Percentiles rank a stretch among this genome's conserved stretches.
phyloP scores from a whole-genome alignment of 768 basidiomycete genomes.

The Fomitopsis serialis region DNA sequence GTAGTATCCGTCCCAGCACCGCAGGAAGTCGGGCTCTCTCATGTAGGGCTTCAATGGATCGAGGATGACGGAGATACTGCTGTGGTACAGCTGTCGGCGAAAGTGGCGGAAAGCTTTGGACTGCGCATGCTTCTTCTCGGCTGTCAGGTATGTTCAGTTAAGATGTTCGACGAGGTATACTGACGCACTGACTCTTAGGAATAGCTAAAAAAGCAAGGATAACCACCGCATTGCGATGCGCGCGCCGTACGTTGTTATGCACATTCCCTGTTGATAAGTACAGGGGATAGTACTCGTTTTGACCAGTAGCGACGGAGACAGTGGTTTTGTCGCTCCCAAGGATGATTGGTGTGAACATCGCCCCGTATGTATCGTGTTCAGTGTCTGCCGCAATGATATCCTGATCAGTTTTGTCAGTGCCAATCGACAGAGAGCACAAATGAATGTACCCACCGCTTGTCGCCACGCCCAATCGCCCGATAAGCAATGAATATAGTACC shows the following conservation, averaged over 20 bases:
- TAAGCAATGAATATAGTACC: conserved; percentile 19
- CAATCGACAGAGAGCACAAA: background rate
- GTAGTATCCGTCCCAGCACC: conserved; percentile 23
- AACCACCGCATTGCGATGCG: conserved; percentile 13
- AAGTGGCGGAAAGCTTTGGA: conserved; percentile 7
- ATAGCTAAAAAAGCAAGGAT: conserved; percentile 23
- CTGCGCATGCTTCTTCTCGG: conserved; percentile 2
- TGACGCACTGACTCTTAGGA: conserved; percentile 23
- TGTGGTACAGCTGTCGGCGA: conserved; percentile 9
- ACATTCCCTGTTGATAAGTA: conserved; percentile 21
- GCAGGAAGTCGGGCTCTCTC: conserved; percentile 10
- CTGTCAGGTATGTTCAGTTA: background rate
- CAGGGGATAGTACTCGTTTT: conserved; percentile 23
- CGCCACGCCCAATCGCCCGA: conserved; percentile 25
- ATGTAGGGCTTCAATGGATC: conserved; percentile 8
- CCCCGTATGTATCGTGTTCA: conserved; percentile 8
- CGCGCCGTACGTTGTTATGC: conserved; percentile 16
- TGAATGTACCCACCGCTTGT: conserved; percentile 24
- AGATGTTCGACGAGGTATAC: background rate
- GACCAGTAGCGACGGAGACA: conserved; percentile 19
- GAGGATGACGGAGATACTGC: conserved; percentile 5
- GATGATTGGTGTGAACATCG: conserved; percentile 19
- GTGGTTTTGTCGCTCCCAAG: conserved; percentile 23
- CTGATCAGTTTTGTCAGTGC: background rate
- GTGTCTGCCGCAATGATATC: conserved; percentile 2